Conservation (phyloP, 768 basidiomycete genomes). For the Pisolithus tinctorius region DNA sequence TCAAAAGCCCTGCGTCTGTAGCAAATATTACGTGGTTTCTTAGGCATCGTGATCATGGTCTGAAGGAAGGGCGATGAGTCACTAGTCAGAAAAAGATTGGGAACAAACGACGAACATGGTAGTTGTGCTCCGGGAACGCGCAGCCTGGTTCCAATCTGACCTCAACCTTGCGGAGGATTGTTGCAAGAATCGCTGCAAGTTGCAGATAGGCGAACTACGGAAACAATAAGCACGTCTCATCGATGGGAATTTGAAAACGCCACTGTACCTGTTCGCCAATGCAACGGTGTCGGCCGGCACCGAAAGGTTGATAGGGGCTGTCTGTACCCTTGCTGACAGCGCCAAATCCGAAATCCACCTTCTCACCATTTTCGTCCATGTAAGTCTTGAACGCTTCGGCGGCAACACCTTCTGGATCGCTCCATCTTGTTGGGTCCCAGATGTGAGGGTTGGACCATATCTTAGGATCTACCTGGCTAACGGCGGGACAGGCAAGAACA, state of each 20-base stretch:
- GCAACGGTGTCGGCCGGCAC: conserved; percentile 92
- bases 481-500: conserved; percentile 82
- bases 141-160: conserved; percentile 52
- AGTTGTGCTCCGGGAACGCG: conserved; percentile 76
- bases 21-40: conserved; percentile 54
- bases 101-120: conserved; percentile 56
- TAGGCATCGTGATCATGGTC: conserved; percentile 94
- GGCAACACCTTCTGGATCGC: conserved; percentile 76
- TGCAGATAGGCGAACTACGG: conserved; percentile 89
- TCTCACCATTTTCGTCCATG: conserved; percentile 70
- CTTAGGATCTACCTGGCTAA: conserved; percentile 79
- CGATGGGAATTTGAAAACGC: background rate
- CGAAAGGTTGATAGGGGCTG: conserved; percentile 95
- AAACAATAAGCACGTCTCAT: conserved; percentile 2
- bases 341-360: conserved; percentile 95
- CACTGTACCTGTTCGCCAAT: conserved; percentile 77
- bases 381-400: conserved; percentile 73
- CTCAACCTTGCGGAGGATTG: conserved; percentile 71
- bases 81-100: background rate
- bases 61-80: conserved; percentile 24
- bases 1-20: conserved; percentile 62
- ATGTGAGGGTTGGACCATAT: conserved; percentile 68
- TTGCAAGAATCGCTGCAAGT: conserved; percentile 75
- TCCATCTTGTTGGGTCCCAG: conserved; percentile 86
- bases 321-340: conserved; percentile 94